Evolutionary conservation across 1,284 basidiomycete genomes (phyloP), one percentile per base, ranked within the genome.

Genomic region (Pterula multifida): DNA sequence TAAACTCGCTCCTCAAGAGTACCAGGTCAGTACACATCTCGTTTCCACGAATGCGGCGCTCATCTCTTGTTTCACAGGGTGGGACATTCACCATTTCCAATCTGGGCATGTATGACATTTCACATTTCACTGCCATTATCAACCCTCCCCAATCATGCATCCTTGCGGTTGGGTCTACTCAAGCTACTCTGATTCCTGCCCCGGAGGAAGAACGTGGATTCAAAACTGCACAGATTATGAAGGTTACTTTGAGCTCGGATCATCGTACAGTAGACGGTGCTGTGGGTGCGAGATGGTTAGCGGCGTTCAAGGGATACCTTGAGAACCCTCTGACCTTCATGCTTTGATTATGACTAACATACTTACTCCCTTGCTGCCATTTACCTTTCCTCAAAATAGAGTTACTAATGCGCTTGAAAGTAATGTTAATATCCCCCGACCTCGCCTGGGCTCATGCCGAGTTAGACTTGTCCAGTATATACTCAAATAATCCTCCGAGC

Each of bases 51-150:
- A 12, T 36, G 26, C 53, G 36, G 12, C 50, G 23, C 49, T 45
- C 35, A 39, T 28, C 23, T 50, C 47, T 36, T 1, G 39, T 6
- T 42, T 42, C 21, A 26, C 45, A 92, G 85, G 96, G 96, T 56
- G 96, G 96, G 51, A 89, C 92, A 11, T 98, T 99, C 74, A 98
- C 96, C 50, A 92, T 99, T 65, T 98, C 96, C 57, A 99, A 99
- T 73, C 78, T 99, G 58, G 96, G 96, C 70, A 98, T 98, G 96
- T 96, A 79, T 63, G 95, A 91, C 58, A 79, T 95, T 60, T 81
- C 82, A 52, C 84, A 96, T 70, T 99, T 99, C 69, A 98, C 94
- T 19, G 96, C 96, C 48, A 98, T 99, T 72, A 97, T 99, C 79
- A 99, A 99, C 78, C 82, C 90, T 17, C 96, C 96, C 32, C 96